These are phyloP conservation scores for Claviceps monticola DNA, from an alignment of 2,329 filamentous ascomycete species.

Conservation along the genomic window DNA sequence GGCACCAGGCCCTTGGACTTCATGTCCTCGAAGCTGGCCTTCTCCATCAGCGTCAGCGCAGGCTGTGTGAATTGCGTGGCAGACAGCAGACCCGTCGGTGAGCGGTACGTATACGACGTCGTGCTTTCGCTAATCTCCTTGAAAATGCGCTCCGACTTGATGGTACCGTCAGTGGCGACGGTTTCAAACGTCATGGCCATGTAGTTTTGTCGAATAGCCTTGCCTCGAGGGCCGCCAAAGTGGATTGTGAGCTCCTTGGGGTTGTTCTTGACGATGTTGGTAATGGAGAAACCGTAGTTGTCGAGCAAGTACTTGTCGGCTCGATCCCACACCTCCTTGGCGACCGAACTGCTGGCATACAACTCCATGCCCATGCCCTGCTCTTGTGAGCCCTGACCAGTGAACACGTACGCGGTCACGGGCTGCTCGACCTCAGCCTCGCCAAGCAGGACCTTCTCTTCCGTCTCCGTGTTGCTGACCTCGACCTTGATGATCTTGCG, in stretches of 20 bases:
- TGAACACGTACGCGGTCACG: conserved; percentile 93
- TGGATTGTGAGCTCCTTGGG: conserved; percentile 97
- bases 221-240: conserved; percentile 92
- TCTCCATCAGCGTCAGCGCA: conserved; percentile 96
- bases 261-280: conserved; percentile 98
- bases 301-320: conserved; percentile 97
- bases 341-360: conserved; percentile 84
- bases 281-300: conserved; percentile 97
- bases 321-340: conserved; percentile 94
- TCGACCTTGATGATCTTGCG: conserved; percentile 99
- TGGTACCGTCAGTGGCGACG: conserved; percentile 77
- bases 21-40: conserved; percentile 99
- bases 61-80: conserved; percentile 98
- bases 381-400: conserved; percentile 94
- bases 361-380: conserved; percentile 99
- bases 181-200: conserved; percentile 99
- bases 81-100: conserved; percentile 84
- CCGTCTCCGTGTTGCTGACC: conserved; percentile 85
- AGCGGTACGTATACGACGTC: conserved; percentile 92
- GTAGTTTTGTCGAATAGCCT: conserved; percentile 96
- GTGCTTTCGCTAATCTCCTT: conserved; percentile 92
- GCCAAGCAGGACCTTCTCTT: conserved; percentile 89
- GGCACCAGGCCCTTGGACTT: conserved; percentile 91
- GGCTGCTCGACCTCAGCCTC: conserved; percentile 98
- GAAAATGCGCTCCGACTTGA: conserved; percentile 99